A percentile compares a stretch with the other conserved stretches of the same genome.
These are phyloP conservation scores for Pistacia vera DNA, from an alignment of 345 rosid genomes.

Conservation along the genomic window DNA sequence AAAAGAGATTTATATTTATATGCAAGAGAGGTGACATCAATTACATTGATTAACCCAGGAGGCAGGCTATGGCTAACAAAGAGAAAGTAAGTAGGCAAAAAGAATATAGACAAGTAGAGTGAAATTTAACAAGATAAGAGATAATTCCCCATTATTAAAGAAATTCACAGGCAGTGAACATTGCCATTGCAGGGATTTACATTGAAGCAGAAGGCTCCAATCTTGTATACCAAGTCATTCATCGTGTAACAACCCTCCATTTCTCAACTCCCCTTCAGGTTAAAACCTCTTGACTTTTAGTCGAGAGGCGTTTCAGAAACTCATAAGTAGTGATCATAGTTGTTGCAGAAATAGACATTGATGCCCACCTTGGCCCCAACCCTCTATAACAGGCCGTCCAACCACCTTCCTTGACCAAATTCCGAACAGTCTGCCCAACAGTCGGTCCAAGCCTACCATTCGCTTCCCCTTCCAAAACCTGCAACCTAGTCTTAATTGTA, in stretches of 20 bases:
- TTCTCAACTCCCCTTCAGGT: conserved; percentile 21
- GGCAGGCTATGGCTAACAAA: conserved; percentile 11
- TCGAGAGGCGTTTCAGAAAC: conserved; percentile 85
- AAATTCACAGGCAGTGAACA: conserved; percentile 88
- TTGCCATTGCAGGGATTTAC: conserved; percentile 86
- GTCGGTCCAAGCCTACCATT: conserved; percentile 74
- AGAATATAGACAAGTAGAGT: conserved; percentile 7
- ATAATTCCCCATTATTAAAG: conserved; percentile 28
- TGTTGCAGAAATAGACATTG: conserved; percentile 94
- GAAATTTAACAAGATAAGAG: conserved; percentile 9
- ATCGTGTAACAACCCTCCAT: background rate
- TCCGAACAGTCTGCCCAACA: conserved; percentile 68
- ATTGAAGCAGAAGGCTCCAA: conserved; percentile 48
- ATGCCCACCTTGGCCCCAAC: conserved; percentile 89
- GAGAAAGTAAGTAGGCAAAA: background rate
- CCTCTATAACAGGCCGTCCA: conserved; percentile 96
- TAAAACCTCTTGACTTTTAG: conserved; percentile 65
- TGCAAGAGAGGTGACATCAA: conserved; percentile 6
- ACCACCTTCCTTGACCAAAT: conserved; percentile 85
- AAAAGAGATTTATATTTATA: conserved; percentile 5
- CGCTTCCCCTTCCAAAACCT: conserved; percentile 80
- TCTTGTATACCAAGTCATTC: background rate
- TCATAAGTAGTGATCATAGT: conserved; percentile 97
- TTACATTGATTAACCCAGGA: conserved; percentile 5
- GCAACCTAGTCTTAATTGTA: conserved; percentile 91